A percentile compares a stretch with the other conserved stretches of the same genome.
Conservation (phyloP, 306 rosid genomes). For the Dalbergia oliveri region DNA sequence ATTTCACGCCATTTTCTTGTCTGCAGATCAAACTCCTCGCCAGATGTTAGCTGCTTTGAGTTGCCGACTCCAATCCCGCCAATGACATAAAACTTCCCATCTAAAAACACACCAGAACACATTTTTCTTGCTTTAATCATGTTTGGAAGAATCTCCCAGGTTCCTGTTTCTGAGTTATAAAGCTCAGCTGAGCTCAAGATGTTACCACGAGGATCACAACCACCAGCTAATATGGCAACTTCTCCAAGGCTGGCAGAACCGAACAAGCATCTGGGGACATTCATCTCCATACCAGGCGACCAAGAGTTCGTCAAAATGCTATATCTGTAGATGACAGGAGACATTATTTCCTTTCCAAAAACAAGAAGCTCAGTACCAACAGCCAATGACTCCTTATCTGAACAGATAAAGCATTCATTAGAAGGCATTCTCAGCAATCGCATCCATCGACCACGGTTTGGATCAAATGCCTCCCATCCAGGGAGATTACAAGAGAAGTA, state of each 20-base stretch:
- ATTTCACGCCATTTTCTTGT: constrained; percentile 69
- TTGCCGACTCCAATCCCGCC: constrained; percentile 69
- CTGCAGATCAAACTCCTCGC: constrained; percentile 71
- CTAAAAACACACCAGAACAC: constrained; percentile 76
- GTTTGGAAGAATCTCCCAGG: constrained; percentile 67
- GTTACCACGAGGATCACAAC: constrained; percentile 72
- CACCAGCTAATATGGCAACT: constrained; percentile 82
- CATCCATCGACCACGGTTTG: constrained; percentile 63
- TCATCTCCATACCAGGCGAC: constrained; percentile 71
- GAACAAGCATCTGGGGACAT: constrained; percentile 76
- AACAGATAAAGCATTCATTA: constrained; percentile 75
- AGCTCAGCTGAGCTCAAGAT: constrained; percentile 72
- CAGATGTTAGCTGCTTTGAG: constrained; percentile 58
- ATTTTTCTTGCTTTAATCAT: constrained; percentile 79
- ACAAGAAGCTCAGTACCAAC: constrained; percentile 88
- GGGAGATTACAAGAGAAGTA: constrained; percentile 78
- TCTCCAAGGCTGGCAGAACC: constrained; percentile 79
- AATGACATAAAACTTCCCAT: constrained; percentile 71
- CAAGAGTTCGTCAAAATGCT: constrained; percentile 71
- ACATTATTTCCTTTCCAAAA: constrained; percentile 70
- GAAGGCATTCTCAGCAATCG: constrained; percentile 68
- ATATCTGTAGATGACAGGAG: constrained; percentile 72
- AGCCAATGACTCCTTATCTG: constrained; percentile 81
- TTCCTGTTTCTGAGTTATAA: constrained; percentile 71
- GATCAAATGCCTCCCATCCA: constrained; percentile 88